Percentiles rank a stretch among this genome's conserved stretches.
Evolutionary conservation across 148 eudicot species (phyloP).

Genomic region (Suaeda aralocaspica): DNA sequence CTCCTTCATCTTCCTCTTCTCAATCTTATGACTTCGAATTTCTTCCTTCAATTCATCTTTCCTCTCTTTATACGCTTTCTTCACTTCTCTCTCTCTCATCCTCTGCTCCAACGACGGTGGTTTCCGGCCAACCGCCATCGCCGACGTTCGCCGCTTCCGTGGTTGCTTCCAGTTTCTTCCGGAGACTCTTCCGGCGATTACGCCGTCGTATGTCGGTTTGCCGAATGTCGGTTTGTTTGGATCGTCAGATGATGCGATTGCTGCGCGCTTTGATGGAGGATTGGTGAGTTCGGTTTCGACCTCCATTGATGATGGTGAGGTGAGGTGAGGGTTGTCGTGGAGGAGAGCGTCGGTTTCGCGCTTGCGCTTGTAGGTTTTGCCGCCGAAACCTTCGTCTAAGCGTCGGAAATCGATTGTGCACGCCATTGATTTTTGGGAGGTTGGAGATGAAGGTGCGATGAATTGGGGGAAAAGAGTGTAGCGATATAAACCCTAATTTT

Average conservation of each 20-base stretch:
- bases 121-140: constrained; percentile 39
- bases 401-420: constrained; percentile 76
- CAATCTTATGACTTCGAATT: constrained; percentile 25
- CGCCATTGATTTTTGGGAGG: constrained; percentile 65
- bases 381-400: constrained; percentile 92
- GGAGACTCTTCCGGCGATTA: constrained; percentile 80
- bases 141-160: constrained; percentile 50
- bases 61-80: constrained; percentile 62
- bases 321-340: too few relatives aligned
- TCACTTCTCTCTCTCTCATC: constrained; percentile 36
- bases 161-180: constrained; percentile 83
- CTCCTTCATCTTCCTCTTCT: constrained; percentile 30
- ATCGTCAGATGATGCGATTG: constrained; percentile 44
- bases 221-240: constrained; percentile 71
- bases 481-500: too few relatives aligned
- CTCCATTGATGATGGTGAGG: constrained; percentile 26
- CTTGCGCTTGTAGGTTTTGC: constrained; percentile 88
- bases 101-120: constrained; percentile 22
- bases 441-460: too few relatives aligned
- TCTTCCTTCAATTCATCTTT: constrained; percentile 35
- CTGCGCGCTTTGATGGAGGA: constrained; percentile 56
- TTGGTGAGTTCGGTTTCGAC: constrained; percentile 20
- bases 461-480: too few relatives aligned
- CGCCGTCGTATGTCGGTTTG: constrained; percentile 81
- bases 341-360: constrained; percentile 27